Base-by-base conservation (phyloP, 768 basidiomycete genomes). In the Pleurotus salmoneostramineus region DNA sequence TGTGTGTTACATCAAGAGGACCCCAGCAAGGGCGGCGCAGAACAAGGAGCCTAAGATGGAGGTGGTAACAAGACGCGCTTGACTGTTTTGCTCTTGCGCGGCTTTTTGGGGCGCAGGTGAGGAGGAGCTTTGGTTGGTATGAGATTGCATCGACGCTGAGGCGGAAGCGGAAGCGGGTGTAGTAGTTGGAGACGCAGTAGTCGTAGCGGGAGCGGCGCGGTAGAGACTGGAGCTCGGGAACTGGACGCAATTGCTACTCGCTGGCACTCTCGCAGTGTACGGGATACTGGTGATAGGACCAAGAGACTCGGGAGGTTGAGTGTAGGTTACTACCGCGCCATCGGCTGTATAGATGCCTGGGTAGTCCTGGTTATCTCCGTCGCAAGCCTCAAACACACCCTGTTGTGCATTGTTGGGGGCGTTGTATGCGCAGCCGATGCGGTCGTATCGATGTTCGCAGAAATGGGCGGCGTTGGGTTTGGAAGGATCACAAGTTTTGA, bases 371-470 rank as follows among this genome's bases (percentile, higher is more conserved):
- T 55, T 71, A 50, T 77, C 74, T 57, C 74, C 75, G 62, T 72
- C 65, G 58, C 72, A 70, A 7, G 74, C 73, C 73, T 76, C 60
- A 35, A 40, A 34, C 59, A 60, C 70, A 27, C 76, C 77, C 36
- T 81, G 68, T 51, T 73, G 65, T 44, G 83, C 82, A 14, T 71
- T 66, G 63, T 77, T 79, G 6, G 86, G 86, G 32, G 77, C 83
- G 64, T 86, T 88, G 73, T 81, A 85, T 3, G 49, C 59, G 54
- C 82, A 80, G 5, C 87, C 87, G 35, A 85, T 80, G 51, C 82
- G 83, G 64, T 86, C 84, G 56, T 74, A 83, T 58, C 79, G 77
- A 73, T 88, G 83, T 64, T 84, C 73, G 71, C 85, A 87, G 62
- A 69, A 75, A 21, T 67, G 68, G 10, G 66, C 67, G 0, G 75